Evolutionary conservation across 2,329 filamentous ascomycete genomes (phyloP).

Genomic region (Teratosphaeriaceae sp.): DNA sequence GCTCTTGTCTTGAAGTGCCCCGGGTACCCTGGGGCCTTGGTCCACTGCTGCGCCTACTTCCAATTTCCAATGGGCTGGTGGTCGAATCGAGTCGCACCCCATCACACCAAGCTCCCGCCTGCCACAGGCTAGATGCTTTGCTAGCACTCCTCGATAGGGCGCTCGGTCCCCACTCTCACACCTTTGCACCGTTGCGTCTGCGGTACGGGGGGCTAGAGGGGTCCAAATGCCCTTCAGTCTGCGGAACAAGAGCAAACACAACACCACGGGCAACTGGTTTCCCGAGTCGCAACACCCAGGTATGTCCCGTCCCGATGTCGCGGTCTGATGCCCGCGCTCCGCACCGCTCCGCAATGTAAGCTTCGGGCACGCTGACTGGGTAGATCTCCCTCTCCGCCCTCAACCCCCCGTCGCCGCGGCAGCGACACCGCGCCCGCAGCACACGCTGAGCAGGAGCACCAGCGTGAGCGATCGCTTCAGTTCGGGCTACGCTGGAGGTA

Average conservation of each 20-base stretch:
- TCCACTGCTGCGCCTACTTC: no score
- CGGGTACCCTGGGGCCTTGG: no score
- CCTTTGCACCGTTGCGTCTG: no score
- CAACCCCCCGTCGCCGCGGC: conserved; percentile 3
- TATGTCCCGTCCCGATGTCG: neutral
- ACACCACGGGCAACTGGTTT: conserved; percentile 6
- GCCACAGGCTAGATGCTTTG: no score
- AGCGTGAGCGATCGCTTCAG: conserved; percentile 11
- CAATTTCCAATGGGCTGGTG: no score
- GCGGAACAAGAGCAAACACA: conserved; percentile 8
- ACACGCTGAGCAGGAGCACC: conserved; percentile 9
- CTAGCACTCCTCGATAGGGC: no score
- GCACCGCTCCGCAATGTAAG: neutral
- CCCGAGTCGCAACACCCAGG: conserved; percentile 9
- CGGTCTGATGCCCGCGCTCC: neutral
- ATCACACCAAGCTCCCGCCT: no score
- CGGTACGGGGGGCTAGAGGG: no score
- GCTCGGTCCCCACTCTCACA: no score
- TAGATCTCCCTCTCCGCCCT: conserved; percentile 11
- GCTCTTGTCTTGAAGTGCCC: no score
- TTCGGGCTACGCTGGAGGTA: conserved; percentile 10
- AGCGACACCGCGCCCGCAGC: conserved; percentile 8
- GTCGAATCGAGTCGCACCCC: no score
- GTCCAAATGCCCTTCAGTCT: conserved; percentile 1
- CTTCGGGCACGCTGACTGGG: neutral